Evolutionary conservation across 2,329 filamentous ascomycete genomes (phyloP).

Genomic region (Gliomastix tumulicola): DNA sequence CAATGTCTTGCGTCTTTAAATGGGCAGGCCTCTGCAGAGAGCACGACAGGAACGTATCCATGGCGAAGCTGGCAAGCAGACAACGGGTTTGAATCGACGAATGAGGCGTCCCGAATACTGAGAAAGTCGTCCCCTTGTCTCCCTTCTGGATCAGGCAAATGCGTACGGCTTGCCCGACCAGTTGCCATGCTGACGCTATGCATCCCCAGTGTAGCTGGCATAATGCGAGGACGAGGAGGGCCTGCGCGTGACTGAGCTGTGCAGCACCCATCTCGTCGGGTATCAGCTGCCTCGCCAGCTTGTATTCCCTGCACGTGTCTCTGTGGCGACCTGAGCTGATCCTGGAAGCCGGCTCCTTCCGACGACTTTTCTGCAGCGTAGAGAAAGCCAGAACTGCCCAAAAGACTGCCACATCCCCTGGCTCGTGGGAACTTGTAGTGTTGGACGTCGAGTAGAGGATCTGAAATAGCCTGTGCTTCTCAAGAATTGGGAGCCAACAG

Average conservation of each 20-base stretch:
- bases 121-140: background rate
- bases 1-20: background rate
- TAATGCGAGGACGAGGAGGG: background rate
- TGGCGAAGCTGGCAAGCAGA: background rate
- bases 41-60: background rate
- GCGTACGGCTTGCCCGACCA: background rate
- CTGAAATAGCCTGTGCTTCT: background rate
- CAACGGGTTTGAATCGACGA: background rate
- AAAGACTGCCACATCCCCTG: background rate
- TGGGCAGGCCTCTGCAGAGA: background rate
- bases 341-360: background rate
- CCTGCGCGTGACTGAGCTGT: background rate
- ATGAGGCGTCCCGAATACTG: too few species aligned
- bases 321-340: background rate
- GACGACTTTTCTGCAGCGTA: background rate
- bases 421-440: background rate
- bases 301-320: too few species aligned
- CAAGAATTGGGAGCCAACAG: slow-evolving; percentile 2
- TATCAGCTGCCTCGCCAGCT: background rate
- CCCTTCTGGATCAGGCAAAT: background rate
- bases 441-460: background rate
- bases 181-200: background rate
- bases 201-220: background rate
- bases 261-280: background rate
- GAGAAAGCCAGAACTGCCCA: background rate